These are phyloP conservation scores for Suillus sp. DNA, from an alignment of 768 basidiomycete genomes.

Conservation along the genomic window DNA sequence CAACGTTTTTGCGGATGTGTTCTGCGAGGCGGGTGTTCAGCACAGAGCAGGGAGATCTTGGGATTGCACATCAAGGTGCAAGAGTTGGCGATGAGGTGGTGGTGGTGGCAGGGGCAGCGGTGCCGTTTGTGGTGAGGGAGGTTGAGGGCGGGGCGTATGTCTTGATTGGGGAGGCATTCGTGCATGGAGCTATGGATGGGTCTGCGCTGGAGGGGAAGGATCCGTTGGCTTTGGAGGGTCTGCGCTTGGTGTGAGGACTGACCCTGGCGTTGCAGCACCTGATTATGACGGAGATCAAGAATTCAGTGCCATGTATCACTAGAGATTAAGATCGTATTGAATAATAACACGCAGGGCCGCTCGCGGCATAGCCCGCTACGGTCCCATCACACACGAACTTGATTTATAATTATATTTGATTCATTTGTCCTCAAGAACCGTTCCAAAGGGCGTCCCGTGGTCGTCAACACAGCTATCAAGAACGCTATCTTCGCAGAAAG, in stretches of 20 bases:
- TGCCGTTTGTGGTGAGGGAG: slow-evolving; percentile 15
- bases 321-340: background rate
- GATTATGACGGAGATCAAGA: background rate
- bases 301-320: background rate
- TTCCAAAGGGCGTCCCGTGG: no score
- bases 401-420: no score
- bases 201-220: slow-evolving; percentile 6
- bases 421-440: no score
- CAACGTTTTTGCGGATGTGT: background rate
- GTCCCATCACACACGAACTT: background rate
- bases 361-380: background rate
- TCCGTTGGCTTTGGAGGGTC: background rate
- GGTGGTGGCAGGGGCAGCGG: slow-evolving; percentile 9
- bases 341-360: background rate
- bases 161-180: slow-evolving; percentile 14
- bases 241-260: background rate
- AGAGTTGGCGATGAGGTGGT: slow-evolving; percentile 13
- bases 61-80: background rate
- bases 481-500: no score
- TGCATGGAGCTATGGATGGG: slow-evolving; percentile 15
- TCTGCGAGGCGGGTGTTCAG: background rate
- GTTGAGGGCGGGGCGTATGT: slow-evolving; percentile 14
- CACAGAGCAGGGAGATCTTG: background rate
- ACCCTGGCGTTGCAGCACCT: background rate
- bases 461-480: no score